These are phyloP conservation scores for Megacollybia platyphylla DNA, from an alignment of 1,284 basidiomycete species.

Conservation along the genomic window DNA sequence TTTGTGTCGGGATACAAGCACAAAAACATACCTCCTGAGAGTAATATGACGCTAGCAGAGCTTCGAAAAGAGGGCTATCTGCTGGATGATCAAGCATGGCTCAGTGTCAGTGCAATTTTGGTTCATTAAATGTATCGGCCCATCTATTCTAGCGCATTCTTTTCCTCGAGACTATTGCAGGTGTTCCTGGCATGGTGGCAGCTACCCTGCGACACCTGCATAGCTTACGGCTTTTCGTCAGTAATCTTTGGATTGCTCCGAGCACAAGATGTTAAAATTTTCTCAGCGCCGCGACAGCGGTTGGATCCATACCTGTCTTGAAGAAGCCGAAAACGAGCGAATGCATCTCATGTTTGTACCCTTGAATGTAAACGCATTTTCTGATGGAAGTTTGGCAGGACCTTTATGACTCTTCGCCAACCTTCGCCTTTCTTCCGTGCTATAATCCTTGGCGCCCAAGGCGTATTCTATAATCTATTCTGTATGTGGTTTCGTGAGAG, in stretches of 20 bases:
- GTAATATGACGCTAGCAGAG: constrained; percentile 54
- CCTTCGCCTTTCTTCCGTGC: constrained; percentile 72
- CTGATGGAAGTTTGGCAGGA: constrained; percentile 30
- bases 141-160: constrained; percentile 52
- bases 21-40: constrained; percentile 45
- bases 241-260: constrained; percentile 5
- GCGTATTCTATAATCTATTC: constrained; percentile 85
- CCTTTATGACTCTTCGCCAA: constrained; percentile 78
- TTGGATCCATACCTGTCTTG: constrained; percentile 74
- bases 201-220: constrained; percentile 77
- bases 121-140: constrained; percentile 1
- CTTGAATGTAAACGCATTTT: constrained; percentile 2
- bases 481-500: constrained; percentile 33
- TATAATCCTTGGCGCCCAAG: constrained; percentile 78
- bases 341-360: constrained; percentile 76
- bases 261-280: background rate
- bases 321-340: constrained; percentile 93
- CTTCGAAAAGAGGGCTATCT: constrained; percentile 63
- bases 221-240: constrained; percentile 73
- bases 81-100: constrained; percentile 67
- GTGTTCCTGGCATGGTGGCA: constrained; percentile 90
- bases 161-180: constrained; percentile 85
- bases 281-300: constrained; percentile 75
- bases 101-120: constrained; percentile 26
- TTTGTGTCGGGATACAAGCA: constrained; percentile 74